Percentiles rank a stretch among this genome's conserved stretches.
Conservation (phyloP, 768 basidiomycete species). For the Lentinus brumalis region DNA sequence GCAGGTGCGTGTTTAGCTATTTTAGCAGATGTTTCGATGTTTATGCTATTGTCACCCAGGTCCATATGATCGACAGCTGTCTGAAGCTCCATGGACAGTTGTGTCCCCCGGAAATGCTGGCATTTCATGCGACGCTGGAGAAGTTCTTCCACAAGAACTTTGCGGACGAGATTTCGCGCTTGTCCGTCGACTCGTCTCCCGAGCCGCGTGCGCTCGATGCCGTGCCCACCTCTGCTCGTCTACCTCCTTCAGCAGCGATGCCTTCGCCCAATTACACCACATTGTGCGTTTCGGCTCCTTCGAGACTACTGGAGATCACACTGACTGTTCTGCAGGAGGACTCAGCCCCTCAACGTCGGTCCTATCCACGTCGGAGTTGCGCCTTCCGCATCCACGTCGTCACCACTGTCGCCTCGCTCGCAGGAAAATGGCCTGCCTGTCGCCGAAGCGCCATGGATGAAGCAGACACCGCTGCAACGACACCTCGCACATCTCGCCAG, state of each 20-base stretch:
- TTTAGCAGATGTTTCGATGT: not conserved
- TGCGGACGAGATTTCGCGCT: constrained; percentile 74
- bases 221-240: constrained; percentile 14
- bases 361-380: constrained; percentile 27
- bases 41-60: constrained; percentile 41
- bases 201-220: constrained; percentile 38
- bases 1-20: constrained; percentile 52
- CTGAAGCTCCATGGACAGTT: constrained; percentile 80
- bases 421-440: constrained; percentile 17
- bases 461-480: constrained; percentile 76
- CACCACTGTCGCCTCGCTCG: constrained; percentile 22
- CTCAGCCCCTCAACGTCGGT: constrained; percentile 17
- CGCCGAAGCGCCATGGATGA: constrained; percentile 33
- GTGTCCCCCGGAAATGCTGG: constrained; percentile 85
- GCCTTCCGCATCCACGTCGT: constrained; percentile 14
- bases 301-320: not conserved
- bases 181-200: constrained; percentile 59
- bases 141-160: constrained; percentile 86
- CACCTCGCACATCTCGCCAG: constrained; percentile 81
- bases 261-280: constrained; percentile 16
- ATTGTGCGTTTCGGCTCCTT: constrained; percentile 4
- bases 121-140: constrained; percentile 89
- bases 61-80: constrained; percentile 80
- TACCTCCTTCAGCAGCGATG: constrained; percentile 19
- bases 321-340: constrained; percentile 1